Evolutionary conservation across 129 eudicot species (phyloP).

Genomic region (Rutidosis leptorrhynchoides): DNA sequence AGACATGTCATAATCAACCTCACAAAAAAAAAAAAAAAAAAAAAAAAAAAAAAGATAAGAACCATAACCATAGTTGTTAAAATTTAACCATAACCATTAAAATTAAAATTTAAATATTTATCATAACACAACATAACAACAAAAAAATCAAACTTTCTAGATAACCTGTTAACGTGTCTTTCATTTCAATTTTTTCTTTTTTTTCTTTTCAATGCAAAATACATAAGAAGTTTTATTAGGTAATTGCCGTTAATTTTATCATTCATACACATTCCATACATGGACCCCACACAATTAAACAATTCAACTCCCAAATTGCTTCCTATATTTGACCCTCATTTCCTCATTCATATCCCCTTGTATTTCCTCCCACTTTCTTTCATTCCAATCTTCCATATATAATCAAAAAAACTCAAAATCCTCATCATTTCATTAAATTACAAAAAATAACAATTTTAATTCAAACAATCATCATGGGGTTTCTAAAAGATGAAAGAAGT

Average conservation of each 20-base stretch:
- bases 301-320: constrained; percentile 10
- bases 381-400: constrained; percentile 8
- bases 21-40: too few relatives aligned
- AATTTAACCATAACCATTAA: too few relatives aligned
- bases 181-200: too few relatives aligned
- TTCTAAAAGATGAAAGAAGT: constrained; percentile 60
- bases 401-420: not conserved
- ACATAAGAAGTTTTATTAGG: constrained; percentile 19
- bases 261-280: constrained; percentile 13
- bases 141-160: not conserved
- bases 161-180: too few relatives aligned
- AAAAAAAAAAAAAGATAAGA: too few relatives aligned
- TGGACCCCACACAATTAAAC: constrained; percentile 20
- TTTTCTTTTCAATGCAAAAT: too few relatives aligned
- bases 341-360: constrained; percentile 7
- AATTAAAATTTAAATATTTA: too few relatives aligned
- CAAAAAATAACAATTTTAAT: not conserved
- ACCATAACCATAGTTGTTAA: too few relatives aligned
- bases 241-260: constrained; percentile 33
- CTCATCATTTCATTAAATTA: too few relatives aligned
- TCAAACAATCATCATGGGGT: constrained; percentile 36
- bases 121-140: not conserved
- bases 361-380: constrained; percentile 23
- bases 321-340: constrained; percentile 21
- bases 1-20: not conserved